Base-by-base conservation (phyloP, 1,284 basidiomycete genomes). In the Marasmius tenuissimus region DNA sequence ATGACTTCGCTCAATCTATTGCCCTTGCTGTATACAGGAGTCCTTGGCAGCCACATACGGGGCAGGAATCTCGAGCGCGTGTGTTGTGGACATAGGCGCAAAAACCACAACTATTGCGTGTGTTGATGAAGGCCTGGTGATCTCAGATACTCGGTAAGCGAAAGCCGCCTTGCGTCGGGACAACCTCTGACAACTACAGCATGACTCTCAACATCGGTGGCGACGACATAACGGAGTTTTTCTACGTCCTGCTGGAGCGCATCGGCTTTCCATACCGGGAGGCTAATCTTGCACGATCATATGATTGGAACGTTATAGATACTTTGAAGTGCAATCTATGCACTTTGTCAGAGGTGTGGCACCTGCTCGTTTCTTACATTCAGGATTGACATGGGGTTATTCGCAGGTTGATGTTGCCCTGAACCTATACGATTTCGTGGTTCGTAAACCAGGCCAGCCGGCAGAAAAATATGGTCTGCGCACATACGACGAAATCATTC, bases 31-130 rank as follows among this genome's bases (percentile, higher is more conserved):
- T 39, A 18, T 63, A n/a, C 62, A 97, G 92, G 96, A 97, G 81
- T 91, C 93, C 1, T 81, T 97, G 35, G 94, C 94, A 55, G 94
- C 97, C 5, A 94, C 95, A 1, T 98, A 97, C 72, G 95, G 96
- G 18, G 95, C 97, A 2, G 97, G 97, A 11, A 89, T 98, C 61
- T 94, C 93, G 0, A 92, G 88, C 65, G 96, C 96, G 11, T 98
- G 97, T 71, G 93, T 99, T 3, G 93, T 99, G 39, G 95, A 99
- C 72, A 88, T 99, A 59, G 97, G 97, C 10, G 91, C 96, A 6
- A 85, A 84, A 27, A 87, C 84, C 64, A 96, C 93, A 2, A 93
- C 87, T 65, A 87, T 99, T 57, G 89, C 96, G 0, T 98, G 97
- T 70, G 92, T 99, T 7, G 97, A 99, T 66, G 97, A 99, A 70